Evolutionary conservation across 805 yeast species (phyloP).

Genomic region (Peterozyma toletana): DNA sequence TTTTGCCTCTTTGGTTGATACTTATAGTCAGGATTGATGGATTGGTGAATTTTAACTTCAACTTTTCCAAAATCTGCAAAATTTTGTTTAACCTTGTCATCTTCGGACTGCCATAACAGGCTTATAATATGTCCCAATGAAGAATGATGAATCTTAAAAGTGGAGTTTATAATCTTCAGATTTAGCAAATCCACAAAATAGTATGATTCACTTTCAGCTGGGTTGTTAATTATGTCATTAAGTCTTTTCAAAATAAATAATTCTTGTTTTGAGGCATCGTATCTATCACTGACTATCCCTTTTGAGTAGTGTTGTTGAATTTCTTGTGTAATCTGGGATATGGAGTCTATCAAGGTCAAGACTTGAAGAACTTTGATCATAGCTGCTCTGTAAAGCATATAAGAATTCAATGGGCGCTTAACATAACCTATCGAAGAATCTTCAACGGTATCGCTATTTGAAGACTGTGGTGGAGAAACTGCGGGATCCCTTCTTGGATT

Average conservation of each 20-base stretch:
- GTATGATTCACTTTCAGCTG: neutral
- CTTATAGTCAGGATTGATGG: neutral
- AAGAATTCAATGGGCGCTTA: slow-evolving; percentile 3
- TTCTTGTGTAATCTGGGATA: neutral
- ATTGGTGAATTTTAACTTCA: neutral
- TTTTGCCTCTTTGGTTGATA: slow-evolving; percentile 4
- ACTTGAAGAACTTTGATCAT: slow-evolving; percentile 2
- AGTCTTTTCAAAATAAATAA: slow-evolving; percentile 1
- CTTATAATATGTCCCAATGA: neutral
- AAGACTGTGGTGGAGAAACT: neutral
- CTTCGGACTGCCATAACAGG: slow-evolving; percentile 5
- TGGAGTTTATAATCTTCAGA: neutral
- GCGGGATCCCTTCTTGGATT: neutral
- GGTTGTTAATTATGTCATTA: slow-evolving; percentile 2
- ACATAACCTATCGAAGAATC: neutral
- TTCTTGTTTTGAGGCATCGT: neutral
- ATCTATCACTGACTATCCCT: neutral
- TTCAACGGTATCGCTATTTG: neutral
- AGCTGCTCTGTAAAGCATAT: slow-evolving; percentile 1
- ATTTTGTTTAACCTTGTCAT: neutral
- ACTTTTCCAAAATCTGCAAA: slow-evolving; percentile 1
- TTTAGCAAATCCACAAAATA: slow-evolving; percentile 1
- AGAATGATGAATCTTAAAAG: neutral
- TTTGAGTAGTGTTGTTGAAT: neutral
- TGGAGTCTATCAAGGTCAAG: neutral